phyloP scores from a whole-genome alignment of 192 early-diverging fungal genomes.

The Dissophora globulifera region DNA sequence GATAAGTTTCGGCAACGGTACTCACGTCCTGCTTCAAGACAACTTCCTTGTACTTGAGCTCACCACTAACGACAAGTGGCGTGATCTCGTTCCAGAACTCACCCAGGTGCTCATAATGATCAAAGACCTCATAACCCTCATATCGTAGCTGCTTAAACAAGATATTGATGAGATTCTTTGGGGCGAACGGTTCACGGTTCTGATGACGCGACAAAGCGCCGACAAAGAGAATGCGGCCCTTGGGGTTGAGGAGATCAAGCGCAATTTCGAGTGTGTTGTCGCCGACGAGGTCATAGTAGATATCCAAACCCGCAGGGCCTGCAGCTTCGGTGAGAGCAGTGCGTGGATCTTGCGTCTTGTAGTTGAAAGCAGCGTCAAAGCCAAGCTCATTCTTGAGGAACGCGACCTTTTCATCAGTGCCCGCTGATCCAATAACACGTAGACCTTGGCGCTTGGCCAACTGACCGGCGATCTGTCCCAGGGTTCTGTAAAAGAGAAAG shows the following conservation, averaged over 20 bases:
- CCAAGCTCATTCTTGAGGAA: slow-evolving; percentile 74
- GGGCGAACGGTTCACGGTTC: slow-evolving; percentile 4
- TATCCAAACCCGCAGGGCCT: slow-evolving; percentile 65
- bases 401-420: slow-evolving; percentile 86
- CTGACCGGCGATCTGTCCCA: slow-evolving; percentile 82
- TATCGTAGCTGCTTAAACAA: slow-evolving; percentile 37
- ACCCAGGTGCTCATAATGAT: slow-evolving; percentile 10
- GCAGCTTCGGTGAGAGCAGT: slow-evolving; percentile 15
- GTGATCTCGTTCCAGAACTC: slow-evolving; percentile 31
- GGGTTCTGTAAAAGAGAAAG: slow-evolving; percentile 52
- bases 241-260: slow-evolving; percentile 30
- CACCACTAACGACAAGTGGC: slow-evolving; percentile 29
- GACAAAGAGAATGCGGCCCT: slow-evolving; percentile 18
- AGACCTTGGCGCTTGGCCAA: slow-evolving; percentile 82
- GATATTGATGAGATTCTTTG: slow-evolving; percentile 25
- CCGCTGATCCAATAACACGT: slow-evolving; percentile 85
- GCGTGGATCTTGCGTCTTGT: slow-evolving; percentile 72
- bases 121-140: slow-evolving; percentile 34
- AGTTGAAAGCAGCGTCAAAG: slow-evolving; percentile 92
- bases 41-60: slow-evolving; percentile 28
- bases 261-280: slow-evolving; percentile 33
- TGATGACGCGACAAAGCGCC: slow-evolving; percentile 24
- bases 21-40: slow-evolving; percentile 2
- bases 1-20: slow-evolving; percentile 15
- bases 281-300: slow-evolving; percentile 91